phyloP scores from a whole-genome alignment of 2,329 filamentous ascomycete species.

The Periconia macrospinosa region DNA sequence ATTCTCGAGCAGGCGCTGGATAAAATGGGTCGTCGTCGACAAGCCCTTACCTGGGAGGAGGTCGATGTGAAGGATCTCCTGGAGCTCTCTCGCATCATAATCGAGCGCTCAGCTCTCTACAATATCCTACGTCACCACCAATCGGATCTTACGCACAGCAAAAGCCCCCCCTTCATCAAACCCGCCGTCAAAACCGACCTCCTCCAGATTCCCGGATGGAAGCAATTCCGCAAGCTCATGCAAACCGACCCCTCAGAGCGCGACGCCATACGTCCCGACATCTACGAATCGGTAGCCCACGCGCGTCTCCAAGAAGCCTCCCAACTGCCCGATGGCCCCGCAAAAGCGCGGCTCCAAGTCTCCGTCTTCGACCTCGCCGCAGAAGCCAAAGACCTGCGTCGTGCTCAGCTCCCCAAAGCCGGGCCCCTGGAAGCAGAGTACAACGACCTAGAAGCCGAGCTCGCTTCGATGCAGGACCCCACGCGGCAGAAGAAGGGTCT shows the following conservation, averaged over 20 bases:
- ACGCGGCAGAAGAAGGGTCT: neutral
- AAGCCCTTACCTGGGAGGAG: slow-evolving; percentile 70
- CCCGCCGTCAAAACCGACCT: slow-evolving; percentile 22
- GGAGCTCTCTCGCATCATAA: slow-evolving; percentile 79
- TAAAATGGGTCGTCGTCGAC: slow-evolving; percentile 67
- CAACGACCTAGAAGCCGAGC: neutral
- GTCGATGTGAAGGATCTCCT: slow-evolving; percentile 96
- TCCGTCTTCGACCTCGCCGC: slow-evolving; percentile 33
- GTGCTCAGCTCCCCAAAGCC: slow-evolving; percentile 16
- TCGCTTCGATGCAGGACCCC: neutral
- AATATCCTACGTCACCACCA: slow-evolving; percentile 61
- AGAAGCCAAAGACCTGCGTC: slow-evolving; percentile 30
- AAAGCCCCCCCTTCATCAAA: slow-evolving; percentile 12
- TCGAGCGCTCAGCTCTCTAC: slow-evolving; percentile 80
- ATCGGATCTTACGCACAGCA: slow-evolving; percentile 31
- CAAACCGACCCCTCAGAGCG: slow-evolving; percentile 20
- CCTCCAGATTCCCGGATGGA: slow-evolving; percentile 28
- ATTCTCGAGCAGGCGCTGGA: slow-evolving; percentile 69
- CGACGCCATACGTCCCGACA: slow-evolving; percentile 22
- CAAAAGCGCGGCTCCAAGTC: slow-evolving; percentile 21
- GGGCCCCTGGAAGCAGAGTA: neutral
- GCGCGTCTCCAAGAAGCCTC: slow-evolving; percentile 25
- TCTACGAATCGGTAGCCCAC: slow-evolving; percentile 28
- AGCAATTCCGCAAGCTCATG: slow-evolving; percentile 29
- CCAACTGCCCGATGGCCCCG: slow-evolving; percentile 17